Evolutionary conservation across 2,329 filamentous ascomycete species (phyloP), one percentile per base, ranked within the genome.

Genomic region (Davidsoniella australis): DNA sequence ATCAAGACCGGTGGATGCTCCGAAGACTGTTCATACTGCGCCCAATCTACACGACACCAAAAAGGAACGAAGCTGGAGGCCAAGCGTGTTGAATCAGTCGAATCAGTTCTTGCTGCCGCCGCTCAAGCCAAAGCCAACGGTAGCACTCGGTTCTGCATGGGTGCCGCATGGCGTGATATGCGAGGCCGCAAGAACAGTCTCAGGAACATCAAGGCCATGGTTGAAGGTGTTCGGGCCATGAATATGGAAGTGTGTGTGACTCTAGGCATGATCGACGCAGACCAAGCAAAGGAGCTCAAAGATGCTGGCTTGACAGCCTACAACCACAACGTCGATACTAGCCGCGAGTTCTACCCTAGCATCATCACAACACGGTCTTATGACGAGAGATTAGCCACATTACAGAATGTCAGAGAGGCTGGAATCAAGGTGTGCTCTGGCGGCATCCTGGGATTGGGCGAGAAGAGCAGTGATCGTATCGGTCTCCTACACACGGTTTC

Each of bases 241-340:
- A 84, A 80, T 44, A 89, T 94, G 84, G 87, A 94, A 64, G 80
- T 79, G 6, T 94, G 87, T 62, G 87, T 94, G n/a, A 94, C 87
- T 1, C 72, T 94, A 17, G 87, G 87, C 57, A 94, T 94, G 87
- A 86, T 94, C 57, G 85, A 94, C 63, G 73, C 70, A 5, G 69
- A 72, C 56, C 86, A 94, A 68, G 87, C 87, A 24, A 75, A 75
- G 59, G 83, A 91, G 66, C 73, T 94, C 55, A 87, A 86, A 61
- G 77, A 78, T 2, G 87, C 86, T 0, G 87, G 87, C 0, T 66
- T 94, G 58, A 94, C 87, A 14, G 87, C 87, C 0, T 94, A 94
- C 66, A 94, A 94, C 66, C 87, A 94, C 71, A 94, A 94, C 61
- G 73, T 94, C 55, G 87, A 94, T 65, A 94, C 87, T 1, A 86